Percentiles rank a stretch among this genome's conserved stretches.
phyloP scores from a whole-genome alignment of 805 yeast species.

The Cyberlindnera bimundalis region DNA sequence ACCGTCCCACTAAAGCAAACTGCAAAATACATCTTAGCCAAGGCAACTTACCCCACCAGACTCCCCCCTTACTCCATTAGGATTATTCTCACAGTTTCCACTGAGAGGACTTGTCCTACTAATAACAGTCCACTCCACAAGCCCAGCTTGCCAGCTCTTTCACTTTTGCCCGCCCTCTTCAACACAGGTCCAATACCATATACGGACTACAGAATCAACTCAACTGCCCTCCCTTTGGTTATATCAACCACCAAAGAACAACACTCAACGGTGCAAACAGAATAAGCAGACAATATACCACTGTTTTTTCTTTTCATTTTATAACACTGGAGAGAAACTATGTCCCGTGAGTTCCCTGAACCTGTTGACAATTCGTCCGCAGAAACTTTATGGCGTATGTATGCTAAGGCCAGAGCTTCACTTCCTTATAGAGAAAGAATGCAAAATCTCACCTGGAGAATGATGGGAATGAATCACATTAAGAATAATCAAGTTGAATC shows the following conservation, averaged over 20 bases:
- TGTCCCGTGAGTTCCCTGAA: slow-evolving; percentile 3
- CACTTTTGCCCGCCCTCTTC: no score
- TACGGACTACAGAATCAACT: no score
- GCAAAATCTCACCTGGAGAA: slow-evolving; percentile 85
- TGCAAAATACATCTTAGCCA: not conserved
- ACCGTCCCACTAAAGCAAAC: not conserved
- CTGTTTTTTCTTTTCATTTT: no score
- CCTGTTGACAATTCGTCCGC: slow-evolving; percentile 23
- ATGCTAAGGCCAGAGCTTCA: slow-evolving; percentile 67
- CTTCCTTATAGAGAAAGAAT: slow-evolving; percentile 74
- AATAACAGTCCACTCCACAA: no score
- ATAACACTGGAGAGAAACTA: no score
- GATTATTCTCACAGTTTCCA: no score
- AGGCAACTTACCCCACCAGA: not conserved
- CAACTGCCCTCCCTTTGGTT: no score
- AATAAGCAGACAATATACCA: not conserved
- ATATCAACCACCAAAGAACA: no score
- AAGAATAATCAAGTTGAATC: not conserved
- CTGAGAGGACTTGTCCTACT: no score
- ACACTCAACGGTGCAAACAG: not conserved
- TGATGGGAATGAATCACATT: slow-evolving; percentile 56
- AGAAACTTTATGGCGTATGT: slow-evolving; percentile 74
- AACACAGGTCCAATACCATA: no score
- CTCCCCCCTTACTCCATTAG: no score
- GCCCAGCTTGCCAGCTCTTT: no score